Evolutionary conservation across 441 rosid genomes (phyloP).

Genomic region (Aquilaria agallochum): DNA sequence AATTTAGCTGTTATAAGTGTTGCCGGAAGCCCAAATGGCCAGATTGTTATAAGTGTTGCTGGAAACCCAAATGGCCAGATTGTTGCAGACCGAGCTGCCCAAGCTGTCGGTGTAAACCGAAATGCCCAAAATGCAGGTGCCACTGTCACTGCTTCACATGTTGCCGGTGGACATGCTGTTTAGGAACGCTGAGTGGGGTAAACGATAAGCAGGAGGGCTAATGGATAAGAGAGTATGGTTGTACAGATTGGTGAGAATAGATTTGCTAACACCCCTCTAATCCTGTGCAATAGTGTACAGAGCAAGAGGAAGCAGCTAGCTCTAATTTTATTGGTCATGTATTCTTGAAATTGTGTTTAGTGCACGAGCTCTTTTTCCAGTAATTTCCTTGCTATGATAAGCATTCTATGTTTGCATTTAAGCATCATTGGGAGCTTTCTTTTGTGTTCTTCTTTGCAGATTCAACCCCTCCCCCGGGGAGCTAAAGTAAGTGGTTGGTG

Average conservation of each 20-base stretch:
- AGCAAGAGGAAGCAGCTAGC: conserved; percentile 16
- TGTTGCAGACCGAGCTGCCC: conserved; percentile 42
- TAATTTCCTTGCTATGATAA: too few relatives aligned
- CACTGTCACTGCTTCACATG: conserved; percentile 38
- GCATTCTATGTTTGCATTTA: too few relatives aligned
- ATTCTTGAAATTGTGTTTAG: conserved; percentile 16
- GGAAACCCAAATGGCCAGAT: conserved; percentile 29
- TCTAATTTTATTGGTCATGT: conserved; percentile 9
- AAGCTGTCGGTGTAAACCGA: conserved; percentile 25
- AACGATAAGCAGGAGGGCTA: conserved; percentile 32
- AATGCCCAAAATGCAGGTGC: conserved; percentile 21
- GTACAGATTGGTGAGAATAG: conserved; percentile 29
- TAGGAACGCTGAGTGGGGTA: conserved; percentile 15
- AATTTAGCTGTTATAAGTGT: conserved; percentile 26
- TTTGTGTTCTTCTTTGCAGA: too few relatives aligned
- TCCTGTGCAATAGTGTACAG: conserved; percentile 24
- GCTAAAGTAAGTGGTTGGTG: too few relatives aligned
- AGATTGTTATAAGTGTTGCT: conserved; percentile 17
- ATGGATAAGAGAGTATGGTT: conserved; percentile 15
- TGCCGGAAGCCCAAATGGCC: conserved; percentile 31
- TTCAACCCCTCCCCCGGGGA: too few relatives aligned
- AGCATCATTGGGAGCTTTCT: too few relatives aligned
- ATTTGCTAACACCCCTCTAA: conserved; percentile 21
- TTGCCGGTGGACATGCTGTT: conserved; percentile 33
- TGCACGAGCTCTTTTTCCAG: conserved; percentile 6